These are phyloP conservation scores for Ogataea allantospora DNA, from an alignment of 805 yeast species.

Conservation along the genomic window DNA sequence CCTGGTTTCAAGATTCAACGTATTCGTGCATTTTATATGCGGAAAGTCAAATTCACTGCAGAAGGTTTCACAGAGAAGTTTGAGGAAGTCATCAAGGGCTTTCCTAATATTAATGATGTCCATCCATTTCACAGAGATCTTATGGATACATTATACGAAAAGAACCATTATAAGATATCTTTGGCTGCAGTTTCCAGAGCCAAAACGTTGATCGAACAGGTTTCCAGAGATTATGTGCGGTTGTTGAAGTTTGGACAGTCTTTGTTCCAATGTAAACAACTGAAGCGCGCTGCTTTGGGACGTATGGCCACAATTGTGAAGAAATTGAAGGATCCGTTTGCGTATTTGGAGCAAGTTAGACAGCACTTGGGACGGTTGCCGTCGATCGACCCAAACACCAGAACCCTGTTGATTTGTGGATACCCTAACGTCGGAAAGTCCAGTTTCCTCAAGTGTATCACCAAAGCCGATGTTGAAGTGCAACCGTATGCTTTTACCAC, in stretches of 20 bases:
- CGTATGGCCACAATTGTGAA: slow-evolving; percentile 98
- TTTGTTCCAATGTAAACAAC: slow-evolving; percentile 96
- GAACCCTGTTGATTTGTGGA: slow-evolving; percentile 96
- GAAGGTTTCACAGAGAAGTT: slow-evolving; percentile 96
- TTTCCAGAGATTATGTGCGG: slow-evolving; percentile 91
- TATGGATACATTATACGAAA: slow-evolving; percentile 96
- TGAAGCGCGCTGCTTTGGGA: slow-evolving; percentile 97
- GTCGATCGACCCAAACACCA: slow-evolving; percentile 96
- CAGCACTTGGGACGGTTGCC: slow-evolving; percentile 99
- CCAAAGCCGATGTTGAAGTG: slow-evolving; percentile 98
- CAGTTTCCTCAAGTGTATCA: slow-evolving; percentile 85
- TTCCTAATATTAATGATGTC: slow-evolving; percentile 95
- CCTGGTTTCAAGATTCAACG: slow-evolving; percentile 95
- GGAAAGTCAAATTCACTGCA: slow-evolving; percentile 94
- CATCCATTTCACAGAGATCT: slow-evolving; percentile 98
- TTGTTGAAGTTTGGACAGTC: slow-evolving; percentile 96
- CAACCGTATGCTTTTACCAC: slow-evolving; percentile 99
- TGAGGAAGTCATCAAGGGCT: slow-evolving; percentile 77
- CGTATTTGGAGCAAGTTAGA: slow-evolving; percentile 95
- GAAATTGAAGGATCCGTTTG: slow-evolving; percentile 90
- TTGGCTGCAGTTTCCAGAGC: slow-evolving; percentile 94
- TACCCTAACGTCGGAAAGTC: slow-evolving; percentile 99
- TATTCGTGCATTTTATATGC: slow-evolving; percentile 95
- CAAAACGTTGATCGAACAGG: slow-evolving; percentile 91
- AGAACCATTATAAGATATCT: slow-evolving; percentile 96